Conservation (phyloP, 2,329 filamentous ascomycete genomes). For the Huntiella omanensis region DNA sequence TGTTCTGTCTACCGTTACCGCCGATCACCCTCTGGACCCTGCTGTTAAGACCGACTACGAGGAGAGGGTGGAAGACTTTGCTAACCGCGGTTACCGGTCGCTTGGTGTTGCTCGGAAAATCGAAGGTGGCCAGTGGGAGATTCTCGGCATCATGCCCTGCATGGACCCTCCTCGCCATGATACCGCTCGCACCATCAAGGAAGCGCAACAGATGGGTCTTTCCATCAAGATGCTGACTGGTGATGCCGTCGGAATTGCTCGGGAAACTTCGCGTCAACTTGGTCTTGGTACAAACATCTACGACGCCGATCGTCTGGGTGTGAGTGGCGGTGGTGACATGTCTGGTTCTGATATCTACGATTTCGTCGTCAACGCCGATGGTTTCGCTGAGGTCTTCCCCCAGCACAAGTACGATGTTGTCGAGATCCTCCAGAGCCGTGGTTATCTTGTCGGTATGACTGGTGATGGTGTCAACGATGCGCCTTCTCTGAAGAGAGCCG, state of each 20-base stretch:
- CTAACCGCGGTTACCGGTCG: constrained; percentile 81
- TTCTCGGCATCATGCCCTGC: constrained; percentile 28
- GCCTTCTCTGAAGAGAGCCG: constrained; percentile 83
- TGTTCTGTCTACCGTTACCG: constrained; percentile 71
- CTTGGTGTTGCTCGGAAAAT: constrained; percentile 85
- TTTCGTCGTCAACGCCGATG: constrained; percentile 87
- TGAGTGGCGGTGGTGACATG: constrained; percentile 81
- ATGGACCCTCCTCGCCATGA: constrained; percentile 81
- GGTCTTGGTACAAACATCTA: constrained; percentile 87
- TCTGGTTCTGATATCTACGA: constrained; percentile 85
- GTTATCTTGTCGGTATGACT: constrained; percentile 89
- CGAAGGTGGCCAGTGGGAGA: constrained; percentile 66
- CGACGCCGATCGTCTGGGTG: constrained; percentile 80
- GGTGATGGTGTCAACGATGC: constrained; percentile 92
- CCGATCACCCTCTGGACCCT: constrained; percentile 62
- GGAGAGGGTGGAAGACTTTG: constrained; percentile 82
- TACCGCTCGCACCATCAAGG: constrained; percentile 74
- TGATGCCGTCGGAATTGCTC: constrained; percentile 66
- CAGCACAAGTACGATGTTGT: constrained; percentile 93
- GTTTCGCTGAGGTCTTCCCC: constrained; percentile 86
- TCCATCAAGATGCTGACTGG: constrained; percentile 94
- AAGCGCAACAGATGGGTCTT: constrained; percentile 71
- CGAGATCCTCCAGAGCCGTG: constrained; percentile 82
- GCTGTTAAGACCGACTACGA: constrained; percentile 69
- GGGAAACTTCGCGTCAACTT: constrained; percentile 38